Evolutionary conservation across 768 basidiomycete species (phyloP), one percentile per base, ranked within the genome.

Genomic region (Pisolithus sp.): DNA sequence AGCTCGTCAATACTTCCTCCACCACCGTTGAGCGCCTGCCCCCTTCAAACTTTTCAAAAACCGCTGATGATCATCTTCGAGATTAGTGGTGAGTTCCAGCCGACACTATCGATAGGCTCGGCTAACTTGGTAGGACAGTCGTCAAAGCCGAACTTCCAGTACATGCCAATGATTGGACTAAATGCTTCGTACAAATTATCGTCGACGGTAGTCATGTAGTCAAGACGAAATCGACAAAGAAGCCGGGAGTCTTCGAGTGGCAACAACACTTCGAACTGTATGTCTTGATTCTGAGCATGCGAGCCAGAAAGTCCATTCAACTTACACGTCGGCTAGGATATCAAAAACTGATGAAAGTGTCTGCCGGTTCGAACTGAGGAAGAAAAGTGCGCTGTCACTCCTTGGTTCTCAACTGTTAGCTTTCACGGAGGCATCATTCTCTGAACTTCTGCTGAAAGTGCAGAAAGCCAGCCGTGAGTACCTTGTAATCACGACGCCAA

Each of bases 301-400:
- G 23, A 42, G 20, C n/a, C n/a, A n/a, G 5, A 21, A 6, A 42
- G 41, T 42, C 20, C 13, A 20, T 24, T 10, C 21, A 15, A 15
- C 23, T 21, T 21, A 26, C 15, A n/a, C 18, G n/a, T 46, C 10
- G 10, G 23, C 31, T 20, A 63, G 63, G 26, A 55, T 58, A 0
- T 57, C 56, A 3, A 54, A 40, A 36, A 7, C 24, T 17, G 49
- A 53, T 2, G 56, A 55, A 24, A 52, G 60, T 28, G 44, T 59
- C 28, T 51, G 64, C 38, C 64, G 53, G 9, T 66, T 65, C 6
- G 64, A 65, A 34, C 23, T 65, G 47, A 66, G 56, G 45, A 60
- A 58, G 7, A 62, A 61, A 45, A n/a, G 5, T 31, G 13, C 20
- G n/a, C 7, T 47, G n/a, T 36, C 5, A 2, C 37, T 58, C 21